Percentiles rank a stretch among this genome's conserved stretches.
phyloP scores from a whole-genome alignment of 495 filamentous ascomycete genomes.

The Aspergillus saccharolyticus region DNA sequence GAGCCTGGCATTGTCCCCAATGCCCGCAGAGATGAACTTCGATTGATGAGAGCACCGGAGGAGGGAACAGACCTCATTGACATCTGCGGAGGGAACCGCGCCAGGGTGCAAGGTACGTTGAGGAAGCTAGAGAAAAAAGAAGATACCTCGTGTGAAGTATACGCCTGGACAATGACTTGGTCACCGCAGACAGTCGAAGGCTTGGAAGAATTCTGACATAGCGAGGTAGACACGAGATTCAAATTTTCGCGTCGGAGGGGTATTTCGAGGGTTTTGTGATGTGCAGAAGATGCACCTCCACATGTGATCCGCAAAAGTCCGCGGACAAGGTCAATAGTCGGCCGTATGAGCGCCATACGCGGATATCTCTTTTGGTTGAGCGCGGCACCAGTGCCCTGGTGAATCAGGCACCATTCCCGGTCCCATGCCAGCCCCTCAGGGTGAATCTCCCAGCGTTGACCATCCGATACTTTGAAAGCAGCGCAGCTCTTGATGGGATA shows the following conservation, averaged over 20 bases:
- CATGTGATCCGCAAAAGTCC: conserved; percentile 51
- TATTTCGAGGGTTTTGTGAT: conserved; percentile 40
- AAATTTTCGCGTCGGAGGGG: conserved; percentile 56
- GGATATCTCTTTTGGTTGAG: conserved; percentile 81
- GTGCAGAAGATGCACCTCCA: conserved; percentile 19
- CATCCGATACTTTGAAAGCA: conserved; percentile 64
- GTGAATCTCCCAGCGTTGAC: conserved; percentile 64
- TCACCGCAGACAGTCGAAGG: conserved; percentile 76
- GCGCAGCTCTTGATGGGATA: conserved; percentile 90
- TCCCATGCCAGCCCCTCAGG: conserved; percentile 84
- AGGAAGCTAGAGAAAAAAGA: conserved; percentile 69
- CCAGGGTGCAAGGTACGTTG: conserved; percentile 72
- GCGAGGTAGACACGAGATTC: conserved; percentile 41
- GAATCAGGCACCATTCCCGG: conserved; percentile 87
- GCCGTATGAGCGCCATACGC: conserved; percentile 73
- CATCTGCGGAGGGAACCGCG: conserved; percentile 64
- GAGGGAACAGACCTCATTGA: conserved; percentile 59
- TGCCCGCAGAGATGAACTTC: conserved; percentile 31
- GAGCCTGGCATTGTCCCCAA: conserved; percentile 45
- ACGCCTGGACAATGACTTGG: conserved; percentile 60
- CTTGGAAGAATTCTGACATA: conserved; percentile 30
- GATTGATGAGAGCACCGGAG: conserved; percentile 12
- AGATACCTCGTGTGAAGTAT: conserved; percentile 57
- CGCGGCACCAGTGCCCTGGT: conserved; percentile 70
- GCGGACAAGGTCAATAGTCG: conserved; percentile 58